Percentiles rank a stretch among this genome's conserved stretches.
These are phyloP conservation scores for Chlamydomonas urium DNA, from an alignment of 139 green algal genomes.

Conservation along the genomic window DNA sequence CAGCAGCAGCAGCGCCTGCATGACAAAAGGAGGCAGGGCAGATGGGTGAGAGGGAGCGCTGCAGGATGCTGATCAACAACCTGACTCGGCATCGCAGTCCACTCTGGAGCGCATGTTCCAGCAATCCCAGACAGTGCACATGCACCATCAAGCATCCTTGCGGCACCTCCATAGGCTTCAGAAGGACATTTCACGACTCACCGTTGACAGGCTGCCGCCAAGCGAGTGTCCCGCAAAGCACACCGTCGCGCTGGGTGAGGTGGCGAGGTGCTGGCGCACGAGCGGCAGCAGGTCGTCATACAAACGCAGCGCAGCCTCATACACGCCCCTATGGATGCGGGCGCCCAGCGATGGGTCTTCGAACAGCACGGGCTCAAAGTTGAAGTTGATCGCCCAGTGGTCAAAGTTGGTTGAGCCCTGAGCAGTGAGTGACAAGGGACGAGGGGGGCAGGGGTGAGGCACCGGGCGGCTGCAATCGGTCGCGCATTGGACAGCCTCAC, in stretches of 20 bases:
- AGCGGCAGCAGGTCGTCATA: slow-evolving; percentile 83
- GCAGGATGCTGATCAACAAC: no score
- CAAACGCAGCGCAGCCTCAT: slow-evolving; percentile 64
- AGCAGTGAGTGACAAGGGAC: background rate
- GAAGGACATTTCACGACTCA: background rate
- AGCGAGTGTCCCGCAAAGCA: slow-evolving; percentile 80
- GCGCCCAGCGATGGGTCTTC: slow-evolving; percentile 69
- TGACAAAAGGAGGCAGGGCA: background rate
- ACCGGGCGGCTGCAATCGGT: no score
- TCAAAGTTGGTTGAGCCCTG: slow-evolving; percentile 44
- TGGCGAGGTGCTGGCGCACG: slow-evolving; percentile 76
- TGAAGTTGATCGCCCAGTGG: slow-evolving; percentile 84
- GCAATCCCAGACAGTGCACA: no score
- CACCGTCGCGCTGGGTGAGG: slow-evolving; percentile 29
- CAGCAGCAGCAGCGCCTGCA: slow-evolving; percentile 90
- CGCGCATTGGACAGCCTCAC: no score
- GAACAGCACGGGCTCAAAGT: slow-evolving; percentile 91
- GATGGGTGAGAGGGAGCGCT: background rate
- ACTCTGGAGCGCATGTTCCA: no score
- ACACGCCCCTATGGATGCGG: slow-evolving; percentile 84
- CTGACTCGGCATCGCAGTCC: no score
- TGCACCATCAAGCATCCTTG: background rate
- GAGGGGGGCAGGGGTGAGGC: no score
- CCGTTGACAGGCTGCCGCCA: background rate
- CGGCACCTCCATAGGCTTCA: background rate